A percentile compares a stretch with the other conserved stretches of the same genome.
These are phyloP conservation scores for Phytophthora fragariaefolia DNA, from an alignment of 352 stramenopile genomes.

Conservation along the genomic window DNA sequence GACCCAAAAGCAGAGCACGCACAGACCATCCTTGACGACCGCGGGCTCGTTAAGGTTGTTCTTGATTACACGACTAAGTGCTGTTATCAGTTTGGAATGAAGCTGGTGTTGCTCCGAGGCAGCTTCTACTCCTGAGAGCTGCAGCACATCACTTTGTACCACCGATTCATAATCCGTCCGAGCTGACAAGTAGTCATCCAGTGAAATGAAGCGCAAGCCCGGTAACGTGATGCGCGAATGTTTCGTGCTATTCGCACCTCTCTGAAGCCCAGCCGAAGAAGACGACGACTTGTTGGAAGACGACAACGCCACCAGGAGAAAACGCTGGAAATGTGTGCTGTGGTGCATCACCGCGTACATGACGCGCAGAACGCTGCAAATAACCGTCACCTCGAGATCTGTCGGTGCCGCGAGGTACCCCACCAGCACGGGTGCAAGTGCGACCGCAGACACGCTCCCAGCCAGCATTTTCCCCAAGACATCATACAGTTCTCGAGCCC, in stretches of 20 bases:
- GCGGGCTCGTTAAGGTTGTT: slow-evolving; percentile 52
- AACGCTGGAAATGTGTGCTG: slow-evolving; percentile 55
- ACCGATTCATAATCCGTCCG: slow-evolving; percentile 25
- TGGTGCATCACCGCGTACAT: slow-evolving; percentile 62
- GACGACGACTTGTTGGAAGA: slow-evolving; percentile 27
- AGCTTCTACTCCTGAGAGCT: slow-evolving; percentile 30
- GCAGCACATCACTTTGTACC: slow-evolving; percentile 27
- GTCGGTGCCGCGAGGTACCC: slow-evolving; percentile 52
- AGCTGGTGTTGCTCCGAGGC: slow-evolving; percentile 44
- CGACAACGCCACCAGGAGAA: slow-evolving; percentile 45
- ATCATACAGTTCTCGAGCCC: slow-evolving; percentile 57
- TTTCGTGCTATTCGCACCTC: slow-evolving; percentile 24
- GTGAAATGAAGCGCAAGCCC: slow-evolving; percentile 49
- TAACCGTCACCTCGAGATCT: slow-evolving; percentile 46
- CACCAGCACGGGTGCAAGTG: slow-evolving; percentile 55
- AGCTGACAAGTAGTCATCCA: slow-evolving; percentile 57
- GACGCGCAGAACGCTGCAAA: slow-evolving; percentile 57
- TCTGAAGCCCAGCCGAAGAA: slow-evolving; percentile 10
- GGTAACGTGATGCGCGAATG: slow-evolving; percentile 48
- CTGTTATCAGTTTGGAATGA: slow-evolving; percentile 48
- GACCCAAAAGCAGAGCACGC: slow-evolving; percentile 55
- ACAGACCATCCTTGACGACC: slow-evolving; percentile 50
- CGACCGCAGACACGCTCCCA: slow-evolving; percentile 47
- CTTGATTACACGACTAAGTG: slow-evolving; percentile 60
- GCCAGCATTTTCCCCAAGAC: slow-evolving; percentile 59